phyloP scores from a whole-genome alignment of 2,329 filamentous ascomycete species.

The Elsinoe necatrix region DNA sequence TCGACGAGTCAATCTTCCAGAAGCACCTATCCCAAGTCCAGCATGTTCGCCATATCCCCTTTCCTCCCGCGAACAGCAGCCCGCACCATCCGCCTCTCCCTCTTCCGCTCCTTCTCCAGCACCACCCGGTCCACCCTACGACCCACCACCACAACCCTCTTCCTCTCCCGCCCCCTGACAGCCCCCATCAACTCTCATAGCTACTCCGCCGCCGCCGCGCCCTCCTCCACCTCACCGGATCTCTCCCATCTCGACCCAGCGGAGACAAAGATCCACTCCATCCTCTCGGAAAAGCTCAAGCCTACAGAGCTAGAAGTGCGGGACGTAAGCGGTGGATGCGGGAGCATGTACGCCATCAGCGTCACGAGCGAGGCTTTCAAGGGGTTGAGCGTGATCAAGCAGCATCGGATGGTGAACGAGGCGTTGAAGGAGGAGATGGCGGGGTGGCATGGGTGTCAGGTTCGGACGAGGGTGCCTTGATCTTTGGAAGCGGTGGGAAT shows the following conservation, averaged over 20 bases:
- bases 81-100: background rate
- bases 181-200: too few relatives aligned
- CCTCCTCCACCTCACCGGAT: background rate
- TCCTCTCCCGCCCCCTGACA: background rate
- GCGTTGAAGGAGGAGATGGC: conserved; percentile 68
- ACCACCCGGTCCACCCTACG: background rate
- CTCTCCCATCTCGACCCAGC: conserved; percentile 13
- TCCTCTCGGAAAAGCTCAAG: conserved; percentile 1
- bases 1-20: too few relatives aligned
- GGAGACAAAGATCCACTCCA: conserved; percentile 1
- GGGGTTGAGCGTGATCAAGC: conserved; percentile 65
- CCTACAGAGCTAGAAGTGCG: conserved; percentile 47
- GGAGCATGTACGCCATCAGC: conserved; percentile 80
- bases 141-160: background rate
- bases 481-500: too few relatives aligned
- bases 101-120: conserved; percentile 6
- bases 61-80: background rate
- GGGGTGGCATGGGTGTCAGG: conserved; percentile 73
- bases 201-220: background rate
- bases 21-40: too few relatives aligned
- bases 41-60: background rate
- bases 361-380: conserved; percentile 63
- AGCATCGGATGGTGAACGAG: conserved; percentile 72
- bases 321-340: conserved; percentile 76
- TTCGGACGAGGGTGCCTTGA: conserved; percentile 56